Conservation (phyloP, 306 rosid genomes). For the Vigna reflexopilosa region DNA sequence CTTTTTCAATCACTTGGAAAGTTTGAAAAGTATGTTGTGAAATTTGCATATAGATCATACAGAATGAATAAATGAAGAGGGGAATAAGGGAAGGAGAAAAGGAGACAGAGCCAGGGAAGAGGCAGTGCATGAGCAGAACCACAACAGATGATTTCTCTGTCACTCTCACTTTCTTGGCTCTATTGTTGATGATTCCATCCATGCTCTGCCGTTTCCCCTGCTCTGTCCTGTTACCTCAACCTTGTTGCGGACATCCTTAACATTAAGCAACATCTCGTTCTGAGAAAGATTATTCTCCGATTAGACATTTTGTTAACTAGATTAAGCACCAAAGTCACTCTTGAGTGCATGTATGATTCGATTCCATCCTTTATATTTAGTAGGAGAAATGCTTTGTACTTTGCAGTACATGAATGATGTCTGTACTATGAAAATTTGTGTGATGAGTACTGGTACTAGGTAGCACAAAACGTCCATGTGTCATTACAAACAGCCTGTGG, state of each 20-base stretch:
- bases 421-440: conserved; percentile 41
- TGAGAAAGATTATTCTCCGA: background rate
- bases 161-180: background rate
- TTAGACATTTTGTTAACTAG: background rate
- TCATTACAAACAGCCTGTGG: too few species aligned
- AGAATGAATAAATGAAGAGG: background rate
- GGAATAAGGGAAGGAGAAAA: background rate
- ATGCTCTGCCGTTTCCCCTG: conserved; percentile 85
- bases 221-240: conserved; percentile 42
- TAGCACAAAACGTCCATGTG: background rate
- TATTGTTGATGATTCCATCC: conserved; percentile 70
- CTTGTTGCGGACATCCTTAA: conserved; percentile 7
- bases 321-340: background rate
- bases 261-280: conserved; percentile 19
- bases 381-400: conserved; percentile 2
- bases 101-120: conserved; percentile 91
- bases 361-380: conserved; percentile 39
- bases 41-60: background rate
- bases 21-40: too few species aligned
- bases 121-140: conserved; percentile 94
- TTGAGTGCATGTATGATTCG: conserved; percentile 3
- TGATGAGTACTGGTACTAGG: conserved; percentile 37
- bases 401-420: conserved; percentile 41
- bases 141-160: conserved; percentile 46
- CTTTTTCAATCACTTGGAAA: background rate